These are phyloP conservation scores for Hypoxylon sp. DNA, from an alignment of 2,329 filamentous ascomycete genomes.

Conservation along the genomic window DNA sequence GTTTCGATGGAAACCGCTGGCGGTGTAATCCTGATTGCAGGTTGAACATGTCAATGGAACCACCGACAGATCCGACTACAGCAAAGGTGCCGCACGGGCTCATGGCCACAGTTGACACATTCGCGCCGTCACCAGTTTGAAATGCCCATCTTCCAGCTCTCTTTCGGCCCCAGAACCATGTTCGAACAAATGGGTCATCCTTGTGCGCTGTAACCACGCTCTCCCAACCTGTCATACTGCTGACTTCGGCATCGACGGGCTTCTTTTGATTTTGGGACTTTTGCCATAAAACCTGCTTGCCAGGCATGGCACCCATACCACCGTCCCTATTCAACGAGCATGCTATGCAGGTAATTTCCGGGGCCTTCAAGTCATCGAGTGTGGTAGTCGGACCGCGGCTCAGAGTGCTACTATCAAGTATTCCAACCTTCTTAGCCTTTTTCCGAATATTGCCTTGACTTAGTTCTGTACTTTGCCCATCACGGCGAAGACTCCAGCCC, in stretches of 20 bases:
- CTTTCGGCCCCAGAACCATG: conserved; percentile 98
- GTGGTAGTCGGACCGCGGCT: conserved; percentile 73
- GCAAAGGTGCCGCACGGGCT: conserved; percentile 96
- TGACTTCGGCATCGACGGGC: conserved; percentile 77
- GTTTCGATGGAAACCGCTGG: conserved; percentile 85
- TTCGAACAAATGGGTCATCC: conserved; percentile 86
- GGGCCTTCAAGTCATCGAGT: conserved; percentile 85
- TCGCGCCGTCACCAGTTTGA: conserved; percentile 84
- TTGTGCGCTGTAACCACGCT: conserved; percentile 95
- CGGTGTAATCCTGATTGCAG: conserved; percentile 92
- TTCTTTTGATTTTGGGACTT: conserved; percentile 77
- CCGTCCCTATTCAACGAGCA: conserved; percentile 95
- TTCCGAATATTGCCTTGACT: conserved; percentile 91
- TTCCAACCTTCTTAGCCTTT: conserved; percentile 89
- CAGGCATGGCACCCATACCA: conserved; percentile 87
- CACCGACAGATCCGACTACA: conserved; percentile 85
- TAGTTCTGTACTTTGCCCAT: conserved; percentile 93
- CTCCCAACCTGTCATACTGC: conserved; percentile 92
- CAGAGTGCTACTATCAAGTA: conserved; percentile 71
- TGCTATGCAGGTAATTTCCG: conserved; percentile 91
- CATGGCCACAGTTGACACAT: conserved; percentile 88
- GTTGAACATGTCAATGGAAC: conserved; percentile 95
- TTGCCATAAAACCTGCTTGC: conserved; percentile 86
- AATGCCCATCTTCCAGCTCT: conserved; percentile 94
- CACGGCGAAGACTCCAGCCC: conserved; percentile 95